These are phyloP conservation scores for Chlamydomonas sphaeroides DNA, from an alignment of 139 green algal species.

Conservation along the genomic window DNA sequence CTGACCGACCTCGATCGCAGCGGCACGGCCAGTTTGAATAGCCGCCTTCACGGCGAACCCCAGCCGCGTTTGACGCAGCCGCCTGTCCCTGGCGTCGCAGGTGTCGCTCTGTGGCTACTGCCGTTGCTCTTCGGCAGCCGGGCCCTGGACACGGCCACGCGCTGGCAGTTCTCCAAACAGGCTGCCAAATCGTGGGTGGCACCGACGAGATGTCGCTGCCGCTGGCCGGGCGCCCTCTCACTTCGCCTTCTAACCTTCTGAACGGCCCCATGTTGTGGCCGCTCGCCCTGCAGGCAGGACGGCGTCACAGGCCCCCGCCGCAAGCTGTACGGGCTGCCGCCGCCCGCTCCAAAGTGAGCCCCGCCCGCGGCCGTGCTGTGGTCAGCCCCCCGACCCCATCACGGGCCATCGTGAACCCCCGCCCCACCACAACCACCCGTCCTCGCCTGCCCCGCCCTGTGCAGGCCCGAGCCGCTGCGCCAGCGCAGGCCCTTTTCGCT, in stretches of 20 bases:
- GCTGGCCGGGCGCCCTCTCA: too few species aligned
- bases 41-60: not conserved
- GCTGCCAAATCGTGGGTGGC: conserved; percentile 1
- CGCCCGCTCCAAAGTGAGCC: conserved; percentile 46
- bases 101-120: not conserved
- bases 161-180: not conserved
- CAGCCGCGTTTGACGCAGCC: too few species aligned
- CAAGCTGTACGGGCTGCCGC: conserved; percentile 57
- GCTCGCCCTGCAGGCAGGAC: not conserved
- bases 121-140: not conserved
- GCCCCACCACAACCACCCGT: not conserved
- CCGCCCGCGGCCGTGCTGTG: too few species aligned
- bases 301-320: conserved; percentile 26
- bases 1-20: too few species aligned
- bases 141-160: not conserved
- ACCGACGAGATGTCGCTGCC: too few species aligned
- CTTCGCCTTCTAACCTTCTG: too few species aligned
- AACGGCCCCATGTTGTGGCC: too few species aligned
- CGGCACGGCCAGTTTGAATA: too few species aligned
- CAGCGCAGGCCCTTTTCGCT: conserved; percentile 32
- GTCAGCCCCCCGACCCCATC: not conserved
- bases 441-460: not conserved
- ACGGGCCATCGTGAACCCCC: too few species aligned
- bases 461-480: conserved; percentile 38
- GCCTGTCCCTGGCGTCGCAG: not conserved